These are phyloP conservation scores for Xylariaceae sp. DNA, from an alignment of 2,329 filamentous ascomycete genomes.

Conservation along the genomic window DNA sequence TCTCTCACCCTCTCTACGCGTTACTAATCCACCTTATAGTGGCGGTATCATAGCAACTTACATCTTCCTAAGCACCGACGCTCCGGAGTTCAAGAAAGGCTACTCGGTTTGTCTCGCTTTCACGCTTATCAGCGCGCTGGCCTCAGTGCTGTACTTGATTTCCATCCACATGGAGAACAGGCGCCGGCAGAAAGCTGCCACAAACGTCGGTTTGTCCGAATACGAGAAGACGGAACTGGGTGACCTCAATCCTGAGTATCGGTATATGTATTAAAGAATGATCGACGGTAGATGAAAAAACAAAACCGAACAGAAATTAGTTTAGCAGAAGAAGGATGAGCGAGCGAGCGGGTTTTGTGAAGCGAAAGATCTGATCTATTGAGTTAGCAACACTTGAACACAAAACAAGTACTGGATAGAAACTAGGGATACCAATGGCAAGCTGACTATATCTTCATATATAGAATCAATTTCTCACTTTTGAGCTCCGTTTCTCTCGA, in stretches of 20 bases:
- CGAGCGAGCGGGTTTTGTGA: no score
- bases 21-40: slow-evolving; percentile 4
- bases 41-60: slow-evolving; percentile 76
- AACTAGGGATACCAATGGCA: no score
- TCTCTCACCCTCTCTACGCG: background rate
- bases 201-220: slow-evolving; percentile 52
- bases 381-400: no score
- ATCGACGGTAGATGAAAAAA: no score
- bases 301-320: no score
- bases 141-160: slow-evolving; percentile 57
- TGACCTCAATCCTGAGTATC: slow-evolving; percentile 52
- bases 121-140: slow-evolving; percentile 60
- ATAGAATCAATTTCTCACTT: no score
- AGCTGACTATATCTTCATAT: no score
- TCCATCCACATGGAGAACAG: slow-evolving; percentile 59
- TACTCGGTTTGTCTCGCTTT: slow-evolving; percentile 78
- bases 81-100: slow-evolving; percentile 65
- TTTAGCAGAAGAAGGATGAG: no score
- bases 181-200: slow-evolving; percentile 44
- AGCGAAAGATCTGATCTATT: no score
- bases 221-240: slow-evolving; percentile 57
- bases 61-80: slow-evolving; percentile 62
- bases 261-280: slow-evolving; percentile 48
- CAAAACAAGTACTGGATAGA: no score
- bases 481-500: no score